Evolutionary conservation across 1,284 basidiomycete species (phyloP).

Genomic region (Rhodotorula sp.): DNA sequence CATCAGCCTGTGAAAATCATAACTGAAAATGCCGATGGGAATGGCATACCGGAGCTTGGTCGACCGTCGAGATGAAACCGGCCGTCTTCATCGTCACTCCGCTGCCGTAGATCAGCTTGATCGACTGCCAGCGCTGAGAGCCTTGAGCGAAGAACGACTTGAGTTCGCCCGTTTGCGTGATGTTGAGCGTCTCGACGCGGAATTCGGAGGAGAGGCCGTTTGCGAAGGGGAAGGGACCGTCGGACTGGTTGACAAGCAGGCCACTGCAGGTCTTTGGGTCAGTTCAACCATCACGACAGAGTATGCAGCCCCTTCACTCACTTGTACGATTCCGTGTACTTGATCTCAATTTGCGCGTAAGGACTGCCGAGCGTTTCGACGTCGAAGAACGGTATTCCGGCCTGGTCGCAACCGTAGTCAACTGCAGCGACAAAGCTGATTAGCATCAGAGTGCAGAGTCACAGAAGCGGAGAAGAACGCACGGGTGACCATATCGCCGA

Average conservation of each 20-base stretch:
- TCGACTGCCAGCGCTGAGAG: conserved; percentile 8
- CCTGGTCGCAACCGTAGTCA: conserved; percentile 5
- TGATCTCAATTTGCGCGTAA: conserved; percentile 13
- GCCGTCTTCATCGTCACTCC: conserved; percentile 4
- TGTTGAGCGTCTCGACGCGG: conserved; percentile 21
- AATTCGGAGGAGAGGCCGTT: conserved; percentile 14
- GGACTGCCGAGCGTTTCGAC: neutral
- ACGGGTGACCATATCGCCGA: neutral
- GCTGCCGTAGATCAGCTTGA: conserved; percentile 15
- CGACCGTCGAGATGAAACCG: conserved; percentile 12
- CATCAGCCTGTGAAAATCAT: neutral
- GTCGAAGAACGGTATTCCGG: conserved; percentile 4
- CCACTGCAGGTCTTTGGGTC: neutral
- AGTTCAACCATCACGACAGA: neutral
- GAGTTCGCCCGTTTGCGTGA: conserved; percentile 9
- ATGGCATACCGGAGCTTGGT: neutral
- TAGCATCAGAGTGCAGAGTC: neutral
- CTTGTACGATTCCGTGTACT: conserved; percentile 12
- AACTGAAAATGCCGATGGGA: no score
- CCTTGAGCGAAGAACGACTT: conserved; percentile 15
- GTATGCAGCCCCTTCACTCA: neutral
- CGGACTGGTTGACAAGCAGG: conserved; percentile 1
- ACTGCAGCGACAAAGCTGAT: neutral
- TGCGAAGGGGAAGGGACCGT: conserved; percentile 19
- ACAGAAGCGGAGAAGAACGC: neutral